Evolutionary conservation across 169 alveolate genomes (phyloP).

Genomic region (Theileria orientalis): DNA sequence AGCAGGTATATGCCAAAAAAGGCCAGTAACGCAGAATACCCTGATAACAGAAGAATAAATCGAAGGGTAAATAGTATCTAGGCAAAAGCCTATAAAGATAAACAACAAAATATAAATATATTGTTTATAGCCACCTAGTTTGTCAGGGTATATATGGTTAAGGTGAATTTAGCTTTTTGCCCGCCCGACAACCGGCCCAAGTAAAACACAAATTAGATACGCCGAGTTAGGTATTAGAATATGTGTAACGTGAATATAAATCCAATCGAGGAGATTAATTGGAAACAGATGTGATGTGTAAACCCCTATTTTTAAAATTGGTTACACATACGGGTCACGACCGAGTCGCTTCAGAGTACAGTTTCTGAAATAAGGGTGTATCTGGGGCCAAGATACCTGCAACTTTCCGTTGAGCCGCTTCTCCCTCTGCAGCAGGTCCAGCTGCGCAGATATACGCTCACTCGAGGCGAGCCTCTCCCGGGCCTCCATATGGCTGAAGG

Average conservation of each 20-base stretch:
- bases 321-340: slow-evolving; percentile 6
- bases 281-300: not conserved
- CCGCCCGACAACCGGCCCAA: slow-evolving; percentile 12
- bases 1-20: not conserved
- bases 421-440: slow-evolving; percentile 43
- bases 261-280: not conserved
- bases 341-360: not conserved
- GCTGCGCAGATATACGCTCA: slow-evolving; percentile 30
- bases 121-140: not conserved
- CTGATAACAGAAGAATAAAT: not conserved
- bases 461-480: slow-evolving; percentile 31
- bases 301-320: not conserved
- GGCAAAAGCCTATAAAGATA: slow-evolving; percentile 2
- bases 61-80: slow-evolving; percentile 1
- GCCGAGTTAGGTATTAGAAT: not conserved
- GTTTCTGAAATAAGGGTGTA: not conserved
- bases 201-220: not conserved
- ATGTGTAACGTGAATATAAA: not conserved
- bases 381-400: slow-evolving; percentile 29
- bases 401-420: slow-evolving; percentile 18
- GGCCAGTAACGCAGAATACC: not conserved
- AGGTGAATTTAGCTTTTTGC: not conserved
- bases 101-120: slow-evolving; percentile 2
- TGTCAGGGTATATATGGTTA: not conserved
- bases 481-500: slow-evolving; percentile 19